Conservation (phyloP, 1,284 basidiomycete species). For the Veloboletus limbatus region DNA sequence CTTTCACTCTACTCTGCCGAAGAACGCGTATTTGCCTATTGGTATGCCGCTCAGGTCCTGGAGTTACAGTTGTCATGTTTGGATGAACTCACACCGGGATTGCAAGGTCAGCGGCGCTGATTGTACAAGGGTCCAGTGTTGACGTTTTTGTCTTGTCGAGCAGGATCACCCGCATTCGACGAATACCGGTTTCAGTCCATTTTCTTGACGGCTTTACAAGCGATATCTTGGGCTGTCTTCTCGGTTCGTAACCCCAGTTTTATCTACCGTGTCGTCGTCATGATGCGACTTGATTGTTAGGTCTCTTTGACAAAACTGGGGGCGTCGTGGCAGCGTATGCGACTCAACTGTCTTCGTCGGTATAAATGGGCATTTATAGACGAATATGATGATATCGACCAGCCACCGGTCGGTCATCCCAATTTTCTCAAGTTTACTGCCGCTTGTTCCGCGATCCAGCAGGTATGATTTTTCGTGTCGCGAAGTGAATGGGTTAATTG, state of each 20-base stretch:
- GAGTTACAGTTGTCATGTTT: slow-evolving; percentile 54
- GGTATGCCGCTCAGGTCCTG: slow-evolving; percentile 59
- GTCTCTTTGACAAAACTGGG: slow-evolving; percentile 36
- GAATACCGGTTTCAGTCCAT: slow-evolving; percentile 51
- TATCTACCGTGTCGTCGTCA: not conserved
- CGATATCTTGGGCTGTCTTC: slow-evolving; percentile 48
- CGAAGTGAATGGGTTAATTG: too few species aligned
- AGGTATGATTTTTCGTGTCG: too few species aligned
- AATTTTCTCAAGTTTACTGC: slow-evolving; percentile 45
- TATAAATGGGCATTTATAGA: slow-evolving; percentile 73
- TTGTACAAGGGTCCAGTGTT: not conserved
- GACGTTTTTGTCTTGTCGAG: not conserved
- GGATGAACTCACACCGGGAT: slow-evolving; percentile 43
- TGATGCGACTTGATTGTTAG: slow-evolving; percentile 18
- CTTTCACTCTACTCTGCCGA: slow-evolving; percentile 67
- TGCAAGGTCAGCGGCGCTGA: slow-evolving; percentile 34
- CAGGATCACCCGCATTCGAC: slow-evolving; percentile 42
- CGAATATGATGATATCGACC: slow-evolving; percentile 47
- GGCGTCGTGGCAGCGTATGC: slow-evolving; percentile 36
- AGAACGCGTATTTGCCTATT: slow-evolving; percentile 72
- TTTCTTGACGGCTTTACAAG: slow-evolving; percentile 54
- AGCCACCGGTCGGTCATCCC: slow-evolving; percentile 41
- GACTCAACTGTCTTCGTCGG: slow-evolving; percentile 54
- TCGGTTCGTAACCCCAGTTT: slow-evolving; percentile 35
- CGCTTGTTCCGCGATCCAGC: slow-evolving; percentile 35